Conservation (phyloP, 768 basidiomycete species). For the Hygrocybe coccinea region DNA sequence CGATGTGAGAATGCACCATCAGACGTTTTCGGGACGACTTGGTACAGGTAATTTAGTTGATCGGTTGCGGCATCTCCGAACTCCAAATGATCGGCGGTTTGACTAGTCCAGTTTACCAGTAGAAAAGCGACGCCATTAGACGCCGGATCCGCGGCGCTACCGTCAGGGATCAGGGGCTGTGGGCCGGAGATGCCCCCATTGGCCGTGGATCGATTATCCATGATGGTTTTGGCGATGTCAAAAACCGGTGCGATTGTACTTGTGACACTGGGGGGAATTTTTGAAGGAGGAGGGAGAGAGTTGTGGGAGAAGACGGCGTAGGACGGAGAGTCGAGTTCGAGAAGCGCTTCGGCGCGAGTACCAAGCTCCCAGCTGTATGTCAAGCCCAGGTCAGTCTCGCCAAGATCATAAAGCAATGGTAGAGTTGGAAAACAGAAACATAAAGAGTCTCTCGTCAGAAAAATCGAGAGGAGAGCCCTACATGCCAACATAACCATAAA, state of each 20-base stretch:
- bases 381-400: neutral
- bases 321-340: constrained; percentile 41
- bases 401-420: neutral
- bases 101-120: constrained; percentile 46
- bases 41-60: constrained; percentile 60
- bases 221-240: constrained; percentile 46
- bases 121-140: constrained; percentile 71
- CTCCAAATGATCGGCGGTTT: constrained; percentile 37
- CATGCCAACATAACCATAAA: no score
- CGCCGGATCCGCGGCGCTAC: constrained; percentile 73
- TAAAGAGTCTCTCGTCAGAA: neutral
- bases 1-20: constrained; percentile 86
- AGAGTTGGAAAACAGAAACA: neutral
- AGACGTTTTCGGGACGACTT: constrained; percentile 51
- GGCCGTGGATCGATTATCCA: constrained; percentile 42
- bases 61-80: constrained; percentile 60
- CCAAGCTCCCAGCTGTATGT: constrained; percentile 50
- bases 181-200: constrained; percentile 45
- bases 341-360: constrained; percentile 47
- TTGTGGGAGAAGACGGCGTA: constrained; percentile 42
- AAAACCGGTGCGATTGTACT: constrained; percentile 50
- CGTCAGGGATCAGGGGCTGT: constrained; percentile 53
- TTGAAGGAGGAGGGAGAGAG: constrained; percentile 32
- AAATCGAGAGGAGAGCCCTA: no score
- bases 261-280: constrained; percentile 27